Conservation (phyloP, 495 filamentous ascomycete genomes). For the Acidomyces sp. region DNA sequence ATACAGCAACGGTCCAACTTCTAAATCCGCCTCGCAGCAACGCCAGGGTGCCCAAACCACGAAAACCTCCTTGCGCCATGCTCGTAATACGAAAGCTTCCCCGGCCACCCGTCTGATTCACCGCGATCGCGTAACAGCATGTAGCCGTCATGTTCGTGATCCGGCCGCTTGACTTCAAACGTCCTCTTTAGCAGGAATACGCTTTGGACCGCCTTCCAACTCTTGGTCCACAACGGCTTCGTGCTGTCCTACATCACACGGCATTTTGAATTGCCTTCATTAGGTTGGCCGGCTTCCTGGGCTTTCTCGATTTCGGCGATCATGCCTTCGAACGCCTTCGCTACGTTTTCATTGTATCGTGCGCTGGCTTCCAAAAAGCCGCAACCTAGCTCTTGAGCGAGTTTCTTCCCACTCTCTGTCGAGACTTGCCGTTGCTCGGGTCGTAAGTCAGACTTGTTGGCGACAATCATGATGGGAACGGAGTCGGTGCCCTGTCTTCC, state of each 20-base stretch:
- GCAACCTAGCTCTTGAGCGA: conserved; percentile 78
- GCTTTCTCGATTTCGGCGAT: conserved; percentile 90
- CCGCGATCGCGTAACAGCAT: too few relatives aligned
- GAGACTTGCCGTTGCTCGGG: conserved; percentile 86
- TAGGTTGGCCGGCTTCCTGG: conserved; percentile 75
- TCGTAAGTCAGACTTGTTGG: conserved; percentile 92
- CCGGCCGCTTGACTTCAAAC: too few relatives aligned
- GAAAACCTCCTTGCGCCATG: too few relatives aligned
- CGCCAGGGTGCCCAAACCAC: too few relatives aligned
- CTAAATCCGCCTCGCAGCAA: too few relatives aligned
- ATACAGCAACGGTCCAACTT: too few relatives aligned
- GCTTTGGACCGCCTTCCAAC: too few relatives aligned
- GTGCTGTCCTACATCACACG: conserved; percentile 65
- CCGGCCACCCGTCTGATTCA: too few relatives aligned
- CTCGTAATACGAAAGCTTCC: too few relatives aligned
- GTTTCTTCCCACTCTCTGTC: conserved; percentile 62
- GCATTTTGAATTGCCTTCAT: conserved; percentile 63
- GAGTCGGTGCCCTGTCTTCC: conserved; percentile 64
- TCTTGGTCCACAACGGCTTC: too few relatives aligned
- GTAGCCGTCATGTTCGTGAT: too few relatives aligned
- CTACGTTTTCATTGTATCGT: conserved; percentile 84
- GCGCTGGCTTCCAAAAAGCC: conserved; percentile 92
- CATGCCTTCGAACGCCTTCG: conserved; percentile 84
- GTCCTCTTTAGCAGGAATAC: too few relatives aligned
- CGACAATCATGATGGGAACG: conserved; percentile 87